Base-by-base conservation (phyloP, 2,329 filamentous ascomycete genomes). In the Domatiomyces globalis region DNA sequence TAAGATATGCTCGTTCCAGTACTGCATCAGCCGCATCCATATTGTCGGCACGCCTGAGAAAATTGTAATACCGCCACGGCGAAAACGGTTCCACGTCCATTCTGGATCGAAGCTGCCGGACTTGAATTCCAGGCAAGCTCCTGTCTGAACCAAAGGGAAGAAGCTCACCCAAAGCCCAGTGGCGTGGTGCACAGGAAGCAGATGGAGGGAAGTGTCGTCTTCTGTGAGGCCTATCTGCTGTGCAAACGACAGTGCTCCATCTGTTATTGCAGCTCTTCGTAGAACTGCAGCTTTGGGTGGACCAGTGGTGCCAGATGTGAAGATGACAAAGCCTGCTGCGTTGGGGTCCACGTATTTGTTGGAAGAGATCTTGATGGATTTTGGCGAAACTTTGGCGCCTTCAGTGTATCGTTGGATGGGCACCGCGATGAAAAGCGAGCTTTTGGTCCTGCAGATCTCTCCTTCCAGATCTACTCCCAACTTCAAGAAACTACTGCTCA, bases 11-110 rank as follows among this genome's bases (percentile, higher is more conserved):
- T 59, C 54, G 22, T 60, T 54, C 43, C 59, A 63, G 43, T 68
- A 63, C 45, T 65, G 60, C 63, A 64, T 65, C 64, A 70, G 64
- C 5, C 68, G 60, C 66, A 69, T 69, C 56, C 69, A 71, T 9
- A 70, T 69, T 2, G 68, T 70, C 2, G 68, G 68, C n/a, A 71
- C 68, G n/a, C 65, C 68, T 2, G 64, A 65, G 61, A 70, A 71
- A 52, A 68, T 61, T 1, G 65, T 56, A 46, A 68, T 42, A 56
- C 56, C 53, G 56, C 66, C 66, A 49, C 51, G 58, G 53, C 55
- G 51, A 63, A 65, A 69, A 4, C 68, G 62, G 36, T 68, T 62
- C 68, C 68, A 71, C 54, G 65, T 67, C 66, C 68, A 55, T 58
- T 63, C 36, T 48, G 61, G 52, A 36, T 63, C 56, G 65, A 71